Conservation (phyloP, 768 basidiomycete species). For the Russula vinacea region DNA sequence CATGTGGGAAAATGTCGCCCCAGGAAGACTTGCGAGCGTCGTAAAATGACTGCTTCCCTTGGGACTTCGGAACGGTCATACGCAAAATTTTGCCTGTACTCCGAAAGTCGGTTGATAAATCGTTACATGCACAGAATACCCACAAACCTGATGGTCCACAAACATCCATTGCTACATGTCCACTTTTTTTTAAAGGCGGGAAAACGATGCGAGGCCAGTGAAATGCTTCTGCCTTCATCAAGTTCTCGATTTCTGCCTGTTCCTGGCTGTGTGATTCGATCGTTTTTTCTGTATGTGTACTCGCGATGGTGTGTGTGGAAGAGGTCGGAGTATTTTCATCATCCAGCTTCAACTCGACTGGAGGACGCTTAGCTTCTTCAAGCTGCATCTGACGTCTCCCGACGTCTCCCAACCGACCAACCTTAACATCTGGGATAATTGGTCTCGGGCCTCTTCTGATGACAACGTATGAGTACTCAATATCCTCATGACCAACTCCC, state of each 20-base stretch:
- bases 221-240: conserved; percentile 71
- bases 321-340: conserved; percentile 17
- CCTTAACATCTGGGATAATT: conserved; percentile 34
- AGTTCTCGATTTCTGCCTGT: conserved; percentile 45
- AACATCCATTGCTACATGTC: conserved; percentile 87
- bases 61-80: conserved; percentile 85
- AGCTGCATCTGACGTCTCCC: conserved; percentile 46
- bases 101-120: conserved; percentile 5
- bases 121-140: conserved; percentile 1
- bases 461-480: conserved; percentile 86
- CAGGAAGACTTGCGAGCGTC: conserved; percentile 91
- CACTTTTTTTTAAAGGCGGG: conserved; percentile 87
- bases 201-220: conserved; percentile 89
- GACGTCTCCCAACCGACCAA: conserved; percentile 54
- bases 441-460: conserved; percentile 79
- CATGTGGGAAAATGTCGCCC: conserved; percentile 95
- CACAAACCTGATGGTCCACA: conserved; percentile 75
- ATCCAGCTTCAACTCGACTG: conserved; percentile 32
- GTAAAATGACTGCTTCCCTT: conserved; percentile 93
- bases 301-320: not conserved
- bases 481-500: conserved; percentile 78
- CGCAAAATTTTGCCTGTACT: conserved; percentile 84
- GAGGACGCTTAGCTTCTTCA: conserved; percentile 29
- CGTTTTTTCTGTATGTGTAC: not conserved
- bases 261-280: conserved; percentile 11